These are phyloP conservation scores for Fusarium beomiforme DNA, from an alignment of 2,329 filamentous ascomycete genomes.

Conservation along the genomic window DNA sequence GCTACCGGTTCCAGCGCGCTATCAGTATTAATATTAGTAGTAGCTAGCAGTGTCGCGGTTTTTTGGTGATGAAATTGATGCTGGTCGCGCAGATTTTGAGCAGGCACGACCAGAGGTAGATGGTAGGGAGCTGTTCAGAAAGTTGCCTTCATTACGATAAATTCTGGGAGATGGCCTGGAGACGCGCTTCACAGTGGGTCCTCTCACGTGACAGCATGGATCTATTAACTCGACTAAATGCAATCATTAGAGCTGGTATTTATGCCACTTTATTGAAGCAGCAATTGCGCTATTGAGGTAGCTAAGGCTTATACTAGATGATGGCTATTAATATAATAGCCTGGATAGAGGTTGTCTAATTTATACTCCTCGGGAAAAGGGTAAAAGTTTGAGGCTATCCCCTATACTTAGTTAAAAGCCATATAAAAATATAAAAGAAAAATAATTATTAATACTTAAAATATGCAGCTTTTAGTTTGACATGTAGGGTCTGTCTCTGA, in stretches of 20 bases:
- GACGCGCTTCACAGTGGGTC: constrained; percentile 40
- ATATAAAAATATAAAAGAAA: no score
- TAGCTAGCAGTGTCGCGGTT: not conserved
- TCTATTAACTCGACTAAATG: not conserved
- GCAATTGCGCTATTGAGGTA: rapidly evolving
- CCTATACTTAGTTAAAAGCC: no score
- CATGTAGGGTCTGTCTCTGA: no score
- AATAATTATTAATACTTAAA: no score
- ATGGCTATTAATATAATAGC: not conserved
- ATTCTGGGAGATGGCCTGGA: constrained; percentile 44
- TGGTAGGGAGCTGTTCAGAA: constrained; percentile 38
- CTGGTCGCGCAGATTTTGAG: constrained; percentile 44
- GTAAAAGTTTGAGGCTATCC: no score
- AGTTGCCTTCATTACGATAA: constrained; percentile 47
- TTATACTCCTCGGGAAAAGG: no score
- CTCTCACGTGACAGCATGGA: constrained; percentile 34
- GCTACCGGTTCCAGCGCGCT: constrained; percentile 36
- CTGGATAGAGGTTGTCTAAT: no score
- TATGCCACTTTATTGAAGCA: not conserved
- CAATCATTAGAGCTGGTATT: not conserved
- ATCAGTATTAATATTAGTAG: constrained; percentile 15
- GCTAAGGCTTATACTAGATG: no score
- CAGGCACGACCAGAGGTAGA: constrained; percentile 44
- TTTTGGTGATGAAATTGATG: constrained; percentile 37
- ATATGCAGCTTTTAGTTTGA: no score